Base-by-base conservation (phyloP, 2,329 filamentous ascomycete genomes). In the Aspergillus ochraceus region DNA sequence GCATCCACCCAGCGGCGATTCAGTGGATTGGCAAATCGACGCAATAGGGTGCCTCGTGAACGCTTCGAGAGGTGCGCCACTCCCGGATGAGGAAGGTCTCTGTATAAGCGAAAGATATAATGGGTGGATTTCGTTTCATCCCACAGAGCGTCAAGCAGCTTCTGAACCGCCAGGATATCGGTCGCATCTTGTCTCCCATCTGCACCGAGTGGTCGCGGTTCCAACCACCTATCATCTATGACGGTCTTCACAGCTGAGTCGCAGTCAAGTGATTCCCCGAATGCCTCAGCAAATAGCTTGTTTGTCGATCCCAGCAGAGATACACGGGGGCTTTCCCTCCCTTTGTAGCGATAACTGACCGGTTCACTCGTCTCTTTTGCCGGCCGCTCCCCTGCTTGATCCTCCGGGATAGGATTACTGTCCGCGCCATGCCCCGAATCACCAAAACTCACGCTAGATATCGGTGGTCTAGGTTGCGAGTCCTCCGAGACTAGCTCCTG, bases 31-130 rank as follows among this genome's bases (percentile, higher is more conserved):
- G 89, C 88, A 63, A 97, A 84, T 47, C 87, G 84, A 57, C 84
- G 86, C 55, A 96, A 79, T 20, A 96, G 79, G 8, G 80, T 75
- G 55, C 87, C 86, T 19, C 92, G 84, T 52, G 86, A 77, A 4
- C 70, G 60, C 20, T 77, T 72, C 2, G 76, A 73, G 6, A 88
- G 74, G 60, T 82, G 82, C 10, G 80, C 72, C 0, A 86, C 78
- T 26, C 84, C 81, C 0, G 85, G 86, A 4, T 76, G 68, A 2
- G 81, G 83, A 6, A 88, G 74, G 17, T 73, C 69, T 62, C 78
- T 77, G 71, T 87, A 89, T 0, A 80, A 74, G 14, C 78, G 70
- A 68, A 82, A 88, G 5, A 88, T 69, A 11, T 78, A 74, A 52
- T 81, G 76, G 59, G 82, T 82, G 4, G 77, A 75, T 42, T 78